Evolutionary conservation across 805 yeast genomes (phyloP).

Genomic region (Ogataea philodendri): DNA sequence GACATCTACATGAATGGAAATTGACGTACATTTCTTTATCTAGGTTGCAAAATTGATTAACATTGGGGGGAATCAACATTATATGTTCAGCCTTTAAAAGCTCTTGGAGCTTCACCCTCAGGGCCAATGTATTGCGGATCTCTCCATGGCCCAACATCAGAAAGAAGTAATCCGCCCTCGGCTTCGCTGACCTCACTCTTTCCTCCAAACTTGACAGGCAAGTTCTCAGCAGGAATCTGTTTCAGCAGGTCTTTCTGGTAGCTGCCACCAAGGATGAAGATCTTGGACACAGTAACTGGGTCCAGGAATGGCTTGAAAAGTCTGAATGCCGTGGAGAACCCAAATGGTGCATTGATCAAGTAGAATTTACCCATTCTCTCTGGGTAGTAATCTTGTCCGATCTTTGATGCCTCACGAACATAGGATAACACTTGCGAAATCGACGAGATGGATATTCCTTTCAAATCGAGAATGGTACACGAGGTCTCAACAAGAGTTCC

Average conservation of each 20-base stretch:
- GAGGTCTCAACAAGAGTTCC: slow-evolving; percentile 88
- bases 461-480: slow-evolving; percentile 92
- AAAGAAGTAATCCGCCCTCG: slow-evolving; percentile 78
- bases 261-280: slow-evolving; percentile 77
- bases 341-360: slow-evolving; percentile 95
- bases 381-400: slow-evolving; percentile 97
- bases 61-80: too few species aligned
- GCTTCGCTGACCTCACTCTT: slow-evolving; percentile 58
- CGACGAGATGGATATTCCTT: slow-evolving; percentile 83
- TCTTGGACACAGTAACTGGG: slow-evolving; percentile 95
- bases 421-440: slow-evolving; percentile 84
- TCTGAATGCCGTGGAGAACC: slow-evolving; percentile 91
- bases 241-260: slow-evolving; percentile 81
- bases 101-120: slow-evolving; percentile 88
- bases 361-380: slow-evolving; percentile 99
- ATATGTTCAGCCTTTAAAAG: slow-evolving; percentile 34
- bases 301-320: slow-evolving; percentile 91
- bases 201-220: slow-evolving; percentile 93
- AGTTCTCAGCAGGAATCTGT: slow-evolving; percentile 91
- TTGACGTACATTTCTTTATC: too few species aligned
- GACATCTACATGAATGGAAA: too few species aligned
- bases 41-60: too few species aligned
- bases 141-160: slow-evolving; percentile 98
- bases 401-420: slow-evolving; percentile 88
- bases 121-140: slow-evolving; percentile 85